Base-by-base conservation (phyloP, 225 moss, liverwort and hornwort species). In the Bryoerythrophyllum caledonicum region DNA sequence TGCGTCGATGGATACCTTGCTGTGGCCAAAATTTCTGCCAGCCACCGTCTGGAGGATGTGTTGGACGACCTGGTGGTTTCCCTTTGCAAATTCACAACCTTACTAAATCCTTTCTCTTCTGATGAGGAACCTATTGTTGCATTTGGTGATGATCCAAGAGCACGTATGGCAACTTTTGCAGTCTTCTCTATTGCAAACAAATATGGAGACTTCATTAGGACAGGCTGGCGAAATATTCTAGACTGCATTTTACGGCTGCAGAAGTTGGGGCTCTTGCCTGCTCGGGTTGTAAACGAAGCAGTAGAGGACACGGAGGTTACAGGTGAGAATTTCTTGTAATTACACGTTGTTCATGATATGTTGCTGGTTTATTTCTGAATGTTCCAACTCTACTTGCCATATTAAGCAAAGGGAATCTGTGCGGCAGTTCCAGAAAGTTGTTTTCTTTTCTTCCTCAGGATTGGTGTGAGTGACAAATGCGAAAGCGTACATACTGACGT, bases 11-110 rank as follows among this genome's bases (percentile, higher is more conserved):
- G 99, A 58, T 99, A 95, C 75, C 88, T 95, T 79, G 99, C 91
- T 49, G 99, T 99, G 52, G 99, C 99, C 57, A 99, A 90, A 82
- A 91, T 99, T 61, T 95, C 95, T 82, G 95, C 99, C 60, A 93
- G 88, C 63, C 93, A 99, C 73, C 89, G 99, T 21, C 76, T 99
- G 82, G 91, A 99, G 77, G 99, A 95, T 86, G 93, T 99, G 24
- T 76, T 99, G 76, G 99, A 99, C 77, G 99, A 99, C 73, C 88
- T 99, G 76, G 99, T 95, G 70, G 99, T 99, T 38, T 99, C 99
- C 65, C 87, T 99, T 32, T 99, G 99, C 90, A 99, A 99, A 82
- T 99, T 99, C 79, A 99, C 99, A 58, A 99, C 99, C 46, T 88
- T 99, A 60, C 79, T 99, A 46, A 95, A 99, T 37, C 99, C 99